Base-by-base conservation (phyloP, 495 filamentous ascomycete genomes). In the Aspergillus ostianus region DNA sequence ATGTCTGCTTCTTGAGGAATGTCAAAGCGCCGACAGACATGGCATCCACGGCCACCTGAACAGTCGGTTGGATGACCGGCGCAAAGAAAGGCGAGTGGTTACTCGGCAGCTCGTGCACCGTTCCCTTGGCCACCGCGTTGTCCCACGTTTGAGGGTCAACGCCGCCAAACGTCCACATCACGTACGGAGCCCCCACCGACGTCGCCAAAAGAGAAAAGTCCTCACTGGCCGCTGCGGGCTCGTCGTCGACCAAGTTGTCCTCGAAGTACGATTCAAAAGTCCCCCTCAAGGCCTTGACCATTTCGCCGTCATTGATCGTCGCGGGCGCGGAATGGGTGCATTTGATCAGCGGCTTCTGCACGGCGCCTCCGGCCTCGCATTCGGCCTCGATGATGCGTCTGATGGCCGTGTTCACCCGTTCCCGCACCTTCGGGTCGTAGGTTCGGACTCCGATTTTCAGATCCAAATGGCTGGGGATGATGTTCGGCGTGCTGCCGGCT, bases 61-160 rank as follows among this genome's bases (percentile, higher is more conserved):
- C 64, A n/a, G 85, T 88, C 9, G 84, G 83, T 64, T 85, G 70
- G 18, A 90, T 75, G 0, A 76, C 82, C 19, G 85, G 86, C 47
- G 80, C 80, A 73, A 87, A 89, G 59, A 77, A 80, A 2, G 78
- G 73, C 53, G 79, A 85, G 66, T 90, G 86, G 59, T 88, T 88
- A 36, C 73, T 76, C 0, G 82, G 78, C 36, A 83, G 62, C 47
- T 73, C 57, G 41, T 75, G 56, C 17, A 77, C 55, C 23, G 62
- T 78, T 0, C 74, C 80, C 44, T 76, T 73, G n/a, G 57, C 67
- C 53, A 78, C 76, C 41, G 73, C 77, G 50, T 80, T 65, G 64
- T 85, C 78, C 75, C 77, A 86, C 1, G 63, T 56, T 57, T 74
- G 58, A 0, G 62, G 60, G 47, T 82, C 80, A 17, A 75, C 71